Base-by-base conservation (phyloP, 1,139 yeast species). In the Kazachstania sp. region DNA sequence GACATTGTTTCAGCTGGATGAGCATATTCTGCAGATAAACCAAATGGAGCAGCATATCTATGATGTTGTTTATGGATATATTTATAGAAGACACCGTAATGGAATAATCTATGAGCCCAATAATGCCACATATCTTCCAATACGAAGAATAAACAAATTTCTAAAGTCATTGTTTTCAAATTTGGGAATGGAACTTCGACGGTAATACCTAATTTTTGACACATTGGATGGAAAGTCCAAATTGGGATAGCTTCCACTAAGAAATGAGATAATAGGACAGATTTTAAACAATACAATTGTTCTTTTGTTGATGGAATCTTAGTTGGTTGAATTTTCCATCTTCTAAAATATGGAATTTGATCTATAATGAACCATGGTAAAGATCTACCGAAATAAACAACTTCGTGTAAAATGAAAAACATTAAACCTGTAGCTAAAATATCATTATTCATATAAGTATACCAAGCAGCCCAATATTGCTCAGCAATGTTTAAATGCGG, bases 91-190 rank as follows among this genome's bases (percentile, higher is more conserved):
- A 79, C 75, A 46, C 95, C 95, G 62, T 79, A 75, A 67, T 90
- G 97, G 67, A 90, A 80, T 34, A 81, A 74, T 58, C 97, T 79
- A 69, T 90, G 97, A 63, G 84, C 83, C 85, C 94, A 83, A 72
- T 90, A 90, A 68, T 90, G 97, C 97, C 97, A 90, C 51, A 87
- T 74, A 64, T 90, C 97, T 70, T 90, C 97, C 56, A 85, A 69
- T 41, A 86, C 74, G 67, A 90, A 90, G 70, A 90, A 87, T 5
- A 84, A 58, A 4, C 77, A 72, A 48, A 88, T 75, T 66, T 90
- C 97, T 43, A 70, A 58, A 29, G 71, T 65, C 71, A 86, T 79
- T 31, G 76, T 75, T 47, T 68, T 69, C 64, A 71, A 63, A 12
- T 75, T 59, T 37, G 97, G 97, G 74, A 90, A 88, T 18, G 97